Evolutionary conservation across 73 alveolate species (phyloP).

Genomic region (Stentor coeruleus): DNA sequence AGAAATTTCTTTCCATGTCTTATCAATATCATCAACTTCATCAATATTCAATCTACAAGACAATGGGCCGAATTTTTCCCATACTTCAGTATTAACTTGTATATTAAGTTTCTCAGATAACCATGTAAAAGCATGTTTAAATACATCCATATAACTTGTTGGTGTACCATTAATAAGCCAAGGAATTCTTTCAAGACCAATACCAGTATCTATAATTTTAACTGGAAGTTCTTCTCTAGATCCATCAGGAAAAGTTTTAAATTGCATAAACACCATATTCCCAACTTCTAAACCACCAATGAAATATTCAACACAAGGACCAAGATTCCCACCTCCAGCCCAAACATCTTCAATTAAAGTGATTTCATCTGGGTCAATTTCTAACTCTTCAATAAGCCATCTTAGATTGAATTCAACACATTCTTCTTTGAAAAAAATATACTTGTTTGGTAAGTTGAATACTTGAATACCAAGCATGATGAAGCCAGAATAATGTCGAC

Average conservation of each 20-base stretch:
- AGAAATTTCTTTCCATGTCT: conserved; percentile 87
- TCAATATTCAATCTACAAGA: conserved; percentile 91
- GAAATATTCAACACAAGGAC: conserved; percentile 97
- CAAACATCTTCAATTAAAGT: conserved; percentile 98
- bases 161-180: conserved; percentile 97
- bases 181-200: conserved; percentile 97
- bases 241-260: conserved; percentile 97
- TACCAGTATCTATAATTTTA: conserved; percentile 95
- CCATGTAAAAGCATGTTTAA: conserved; percentile 76
- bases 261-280: conserved; percentile 97
- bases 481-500: conserved; percentile 98
- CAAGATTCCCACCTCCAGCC: conserved; percentile 99
- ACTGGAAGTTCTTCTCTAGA: conserved; percentile 91
- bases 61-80: conserved; percentile 97
- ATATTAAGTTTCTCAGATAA: conserved; percentile 67
- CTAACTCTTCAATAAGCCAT: conserved; percentile 93
- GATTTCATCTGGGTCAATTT: conserved; percentile 91
- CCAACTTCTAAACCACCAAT: conserved; percentile 98
- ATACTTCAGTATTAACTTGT: conserved; percentile 69
- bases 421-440: conserved; percentile 94
- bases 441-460: conserved; percentile 92
- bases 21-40: conserved; percentile 93
- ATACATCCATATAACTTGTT: conserved; percentile 91
- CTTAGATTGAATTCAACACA: conserved; percentile 91
- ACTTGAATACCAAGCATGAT: conserved; percentile 97